Evolutionary conservation across 768 basidiomycete species (phyloP).

Genomic region (Tulasnella sp.): DNA sequence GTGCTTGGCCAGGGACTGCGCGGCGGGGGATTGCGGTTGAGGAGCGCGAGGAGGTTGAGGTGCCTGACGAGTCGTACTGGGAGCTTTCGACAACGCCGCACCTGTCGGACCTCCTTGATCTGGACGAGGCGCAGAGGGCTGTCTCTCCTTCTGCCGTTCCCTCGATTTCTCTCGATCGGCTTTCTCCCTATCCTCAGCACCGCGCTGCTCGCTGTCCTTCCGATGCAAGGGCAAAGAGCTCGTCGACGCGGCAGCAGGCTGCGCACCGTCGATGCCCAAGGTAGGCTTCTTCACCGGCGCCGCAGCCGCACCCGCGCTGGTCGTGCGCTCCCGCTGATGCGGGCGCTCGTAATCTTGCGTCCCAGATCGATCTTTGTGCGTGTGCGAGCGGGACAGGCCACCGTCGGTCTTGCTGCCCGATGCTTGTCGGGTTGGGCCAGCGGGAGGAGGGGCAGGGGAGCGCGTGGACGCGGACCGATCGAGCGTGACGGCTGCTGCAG

Average conservation of each 20-base stretch:
- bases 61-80: background rate
- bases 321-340: background rate
- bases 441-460: background rate
- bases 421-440: background rate
- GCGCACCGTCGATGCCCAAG: background rate
- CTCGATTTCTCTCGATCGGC: background rate
- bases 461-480: constrained; percentile 46
- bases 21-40: constrained; percentile 45
- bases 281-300: background rate
- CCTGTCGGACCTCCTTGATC: background rate
- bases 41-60: background rate
- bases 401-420: background rate
- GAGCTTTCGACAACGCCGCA: background rate
- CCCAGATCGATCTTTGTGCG: background rate
- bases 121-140: constrained; percentile 19
- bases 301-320: background rate
- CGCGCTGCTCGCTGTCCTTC: background rate
- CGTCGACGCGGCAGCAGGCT: background rate
- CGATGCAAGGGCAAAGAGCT: background rate
- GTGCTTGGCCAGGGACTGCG: constrained; percentile 31
- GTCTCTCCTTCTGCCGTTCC: constrained; percentile 22
- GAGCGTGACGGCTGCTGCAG: constrained; percentile 15
- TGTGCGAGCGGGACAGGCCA: background rate
- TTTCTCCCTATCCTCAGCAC: background rate
- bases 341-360: background rate